These are phyloP conservation scores for Tylopilus subfusipes DNA, from an alignment of 768 basidiomycete species.

Conservation along the genomic window DNA sequence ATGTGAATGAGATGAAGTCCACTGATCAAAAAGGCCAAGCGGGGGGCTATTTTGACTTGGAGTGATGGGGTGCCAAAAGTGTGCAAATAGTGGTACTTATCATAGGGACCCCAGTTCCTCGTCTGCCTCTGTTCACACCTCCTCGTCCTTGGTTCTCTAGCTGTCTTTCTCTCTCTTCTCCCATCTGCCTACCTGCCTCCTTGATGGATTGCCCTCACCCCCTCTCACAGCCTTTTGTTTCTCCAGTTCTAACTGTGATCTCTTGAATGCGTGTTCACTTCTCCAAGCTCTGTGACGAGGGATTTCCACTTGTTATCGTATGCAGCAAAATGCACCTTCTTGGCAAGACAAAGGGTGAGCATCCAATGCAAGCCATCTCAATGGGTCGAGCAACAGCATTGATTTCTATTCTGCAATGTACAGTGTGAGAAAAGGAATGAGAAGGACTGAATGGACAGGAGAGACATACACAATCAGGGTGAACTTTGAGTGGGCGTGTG, in stretches of 20 bases:
- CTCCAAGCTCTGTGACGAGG: slow-evolving; percentile 75
- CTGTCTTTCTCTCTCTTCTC: slow-evolving; percentile 64
- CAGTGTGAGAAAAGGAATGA: slow-evolving; percentile 12
- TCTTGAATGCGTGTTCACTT: slow-evolving; percentile 75
- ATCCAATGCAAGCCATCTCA: slow-evolving; percentile 74
- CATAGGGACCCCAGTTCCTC: slow-evolving; percentile 54
- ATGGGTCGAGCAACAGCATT: slow-evolving; percentile 75
- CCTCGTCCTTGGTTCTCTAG: slow-evolving; percentile 33
- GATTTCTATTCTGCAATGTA: slow-evolving; percentile 67
- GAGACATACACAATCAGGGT: slow-evolving; percentile 73
- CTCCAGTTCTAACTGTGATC: slow-evolving; percentile 58
- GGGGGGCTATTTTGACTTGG: slow-evolving; percentile 13
- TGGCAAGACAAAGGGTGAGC: slow-evolving; percentile 70
- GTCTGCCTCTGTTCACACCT: slow-evolving; percentile 26
- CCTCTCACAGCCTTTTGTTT: slow-evolving; percentile 51
- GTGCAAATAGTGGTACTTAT: slow-evolving; percentile 71
- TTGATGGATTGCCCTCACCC: slow-evolving; percentile 69
- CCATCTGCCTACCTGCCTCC: slow-evolving; percentile 64
- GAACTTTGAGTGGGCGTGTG: slow-evolving; percentile 76
- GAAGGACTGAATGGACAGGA: slow-evolving; percentile 8
- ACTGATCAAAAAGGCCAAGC: slow-evolving; percentile 20
- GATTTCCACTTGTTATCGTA: slow-evolving; percentile 73
- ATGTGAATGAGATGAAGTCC: too few species aligned
- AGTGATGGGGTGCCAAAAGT: slow-evolving; percentile 45
- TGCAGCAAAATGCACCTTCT: slow-evolving; percentile 62